Conservation (phyloP, 257 asterid species). For the Petunia axillaris region DNA sequence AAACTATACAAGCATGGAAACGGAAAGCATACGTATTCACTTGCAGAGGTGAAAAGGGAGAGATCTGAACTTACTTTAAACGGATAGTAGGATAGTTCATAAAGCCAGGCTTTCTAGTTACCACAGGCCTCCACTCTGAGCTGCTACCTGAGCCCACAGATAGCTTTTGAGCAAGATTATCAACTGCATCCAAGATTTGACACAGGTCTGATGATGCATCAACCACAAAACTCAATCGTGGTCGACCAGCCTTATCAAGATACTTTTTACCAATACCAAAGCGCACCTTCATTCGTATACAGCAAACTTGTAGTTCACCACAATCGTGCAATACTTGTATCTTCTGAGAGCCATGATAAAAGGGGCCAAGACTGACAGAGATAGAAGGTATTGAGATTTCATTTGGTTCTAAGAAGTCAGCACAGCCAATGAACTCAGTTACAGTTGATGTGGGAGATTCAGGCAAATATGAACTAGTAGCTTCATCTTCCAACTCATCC, state of each 20-base stretch:
- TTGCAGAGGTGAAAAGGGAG: neutral
- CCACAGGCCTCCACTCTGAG: slow-evolving; percentile 87
- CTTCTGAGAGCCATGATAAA: slow-evolving; percentile 63
- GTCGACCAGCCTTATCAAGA: slow-evolving; percentile 69
- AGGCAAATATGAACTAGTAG: slow-evolving; percentile 37
- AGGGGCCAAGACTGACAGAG: slow-evolving; percentile 55
- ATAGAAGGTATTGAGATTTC: slow-evolving; percentile 60
- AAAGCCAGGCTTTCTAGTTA: slow-evolving; percentile 70
- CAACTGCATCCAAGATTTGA: slow-evolving; percentile 61
- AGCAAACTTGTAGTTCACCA: slow-evolving; percentile 58
- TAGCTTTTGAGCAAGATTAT: slow-evolving; percentile 57
- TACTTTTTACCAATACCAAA: slow-evolving; percentile 74
- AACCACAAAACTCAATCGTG: slow-evolving; percentile 74
- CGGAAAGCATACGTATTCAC: neutral
- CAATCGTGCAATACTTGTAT: slow-evolving; percentile 57
- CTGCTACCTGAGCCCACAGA: slow-evolving; percentile 67
- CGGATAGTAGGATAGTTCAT: slow-evolving; percentile 74
- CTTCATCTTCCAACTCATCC: slow-evolving; percentile 69
- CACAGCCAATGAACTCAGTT: slow-evolving; percentile 34
- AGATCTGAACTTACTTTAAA: slow-evolving; percentile 61
- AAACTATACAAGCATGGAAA: neutral
- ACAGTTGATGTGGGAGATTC: slow-evolving; percentile 43
- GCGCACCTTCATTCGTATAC: slow-evolving; percentile 66
- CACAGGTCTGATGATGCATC: slow-evolving; percentile 63
- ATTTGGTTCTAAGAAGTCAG: slow-evolving; percentile 62